Evolutionary conservation across 176 grass and related monocot genomes (phyloP).

Genomic region (Carex pumila): DNA sequence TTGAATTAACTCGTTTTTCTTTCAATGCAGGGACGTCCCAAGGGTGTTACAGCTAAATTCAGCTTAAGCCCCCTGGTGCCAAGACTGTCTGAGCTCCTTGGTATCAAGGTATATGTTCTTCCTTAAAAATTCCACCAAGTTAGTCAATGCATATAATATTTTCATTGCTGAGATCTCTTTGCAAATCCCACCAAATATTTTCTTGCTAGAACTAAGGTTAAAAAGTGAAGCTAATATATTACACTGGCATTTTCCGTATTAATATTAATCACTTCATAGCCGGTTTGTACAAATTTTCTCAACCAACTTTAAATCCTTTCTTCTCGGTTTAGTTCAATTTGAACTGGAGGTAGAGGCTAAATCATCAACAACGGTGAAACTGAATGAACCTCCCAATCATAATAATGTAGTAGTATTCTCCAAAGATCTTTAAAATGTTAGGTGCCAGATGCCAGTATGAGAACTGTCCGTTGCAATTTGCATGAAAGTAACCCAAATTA

Average conservation of each 20-base stretch:
- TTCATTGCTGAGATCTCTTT: neutral
- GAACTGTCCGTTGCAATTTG: neutral
- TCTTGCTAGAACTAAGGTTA: neutral
- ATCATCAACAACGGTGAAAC: neutral
- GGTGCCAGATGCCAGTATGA: neutral
- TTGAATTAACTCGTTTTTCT: neutral
- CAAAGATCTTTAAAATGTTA: neutral
- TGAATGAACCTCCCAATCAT: neutral
- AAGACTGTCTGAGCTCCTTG: slow-evolving; percentile 44
- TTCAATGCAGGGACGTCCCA: slow-evolving; percentile 35
- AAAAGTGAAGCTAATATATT: neutral
- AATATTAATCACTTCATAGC: neutral
- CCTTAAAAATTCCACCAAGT: neutral
- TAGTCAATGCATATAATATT: neutral
- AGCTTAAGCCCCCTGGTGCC: slow-evolving; percentile 40
- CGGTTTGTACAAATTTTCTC: neutral
- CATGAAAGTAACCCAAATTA: neutral
- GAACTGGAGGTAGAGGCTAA: neutral
- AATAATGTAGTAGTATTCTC: neutral
- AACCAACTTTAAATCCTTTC: neutral
- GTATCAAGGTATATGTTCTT: slow-evolving; percentile 20
- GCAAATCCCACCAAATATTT: neutral
- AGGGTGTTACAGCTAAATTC: slow-evolving; percentile 41
- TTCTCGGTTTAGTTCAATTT: neutral
- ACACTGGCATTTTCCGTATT: neutral